Evolutionary conservation across 2,329 filamentous ascomycete genomes (phyloP), one percentile per base, ranked within the genome.

Genomic region (Colletotrichum zoysiae): DNA sequence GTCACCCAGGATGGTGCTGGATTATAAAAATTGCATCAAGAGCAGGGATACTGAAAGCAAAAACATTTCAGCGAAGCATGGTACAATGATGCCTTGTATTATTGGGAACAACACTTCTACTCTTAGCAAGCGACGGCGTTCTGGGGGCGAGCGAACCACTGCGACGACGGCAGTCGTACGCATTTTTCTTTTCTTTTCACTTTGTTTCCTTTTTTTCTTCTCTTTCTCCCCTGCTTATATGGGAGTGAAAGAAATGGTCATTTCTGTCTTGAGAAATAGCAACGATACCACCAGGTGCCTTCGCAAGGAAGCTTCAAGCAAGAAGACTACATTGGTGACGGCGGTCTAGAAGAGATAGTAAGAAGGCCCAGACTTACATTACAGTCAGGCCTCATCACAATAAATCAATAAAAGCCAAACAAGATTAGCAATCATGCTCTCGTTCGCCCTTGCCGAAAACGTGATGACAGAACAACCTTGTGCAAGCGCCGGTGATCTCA

Each of bases 91-190:
- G 56, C 48, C 65, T 58, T 58, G 42, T 20, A n/a, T 46, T 46
- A 42, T 16, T 53, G 60, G 60, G 48, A 63, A 38, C 33, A 56
- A 61, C 35, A 35, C n/a, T 26, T 20, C 23, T 56, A 3, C 40
- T 48, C 18, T 63, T 42, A 56, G 61, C 61, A 57, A 72, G 70
- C 70, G 70, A 70, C 8, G 70, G 70, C 70, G 70, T 72, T 72
- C 44, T 35, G 11, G 58, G 58, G 51, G 55, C 30, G 26, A n/a
- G 64, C n/a, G 56, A 57, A 53, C n/a, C 33, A 44, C 42, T 20
- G 58, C 69, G 66, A 65, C 56, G 64, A 68, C 57, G 20, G 48
- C 46, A 68, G 66, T 70, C 48, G 59, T 3, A 38, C 38, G 59
- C 55, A 30, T 3, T 51, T n/a, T 33, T 38, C 46, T 35, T 38